phyloP scores from a whole-genome alignment of 2,329 filamentous ascomycete species.

The Claviceps paspali region DNA sequence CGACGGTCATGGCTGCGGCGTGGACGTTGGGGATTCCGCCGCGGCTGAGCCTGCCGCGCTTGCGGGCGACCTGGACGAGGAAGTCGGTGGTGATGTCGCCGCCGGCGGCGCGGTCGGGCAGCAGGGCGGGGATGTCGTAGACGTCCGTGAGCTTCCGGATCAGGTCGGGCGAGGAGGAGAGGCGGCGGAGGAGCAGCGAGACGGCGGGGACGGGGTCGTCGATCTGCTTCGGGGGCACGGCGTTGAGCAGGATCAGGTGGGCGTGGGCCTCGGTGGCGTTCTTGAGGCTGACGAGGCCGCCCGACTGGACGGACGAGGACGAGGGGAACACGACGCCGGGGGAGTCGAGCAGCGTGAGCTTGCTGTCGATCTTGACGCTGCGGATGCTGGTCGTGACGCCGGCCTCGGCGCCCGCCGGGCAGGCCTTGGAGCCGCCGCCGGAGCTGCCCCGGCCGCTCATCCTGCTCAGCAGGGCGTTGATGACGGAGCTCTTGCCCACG shows the following conservation, averaged over 20 bases:
- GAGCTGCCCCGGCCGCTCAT: slow-evolving; percentile 52
- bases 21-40: slow-evolving; percentile 82
- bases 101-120: slow-evolving; percentile 45
- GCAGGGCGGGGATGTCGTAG: slow-evolving; percentile 71
- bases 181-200: slow-evolving; percentile 63
- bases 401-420: slow-evolving; percentile 79
- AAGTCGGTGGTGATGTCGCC: slow-evolving; percentile 81
- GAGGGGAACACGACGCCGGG: slow-evolving; percentile 90
- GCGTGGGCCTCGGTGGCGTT: slow-evolving; percentile 61
- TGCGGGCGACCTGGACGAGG: slow-evolving; percentile 84
- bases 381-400: slow-evolving; percentile 82
- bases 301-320: slow-evolving; percentile 24
- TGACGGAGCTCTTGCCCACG: slow-evolving; percentile 90
- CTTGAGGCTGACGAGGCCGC: slow-evolving; percentile 35
- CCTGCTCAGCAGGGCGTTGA: slow-evolving; percentile 76
- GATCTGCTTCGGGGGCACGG: slow-evolving; percentile 85
- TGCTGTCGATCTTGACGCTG: slow-evolving; percentile 86
- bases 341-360: slow-evolving; percentile 83
- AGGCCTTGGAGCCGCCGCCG: slow-evolving; percentile 41
- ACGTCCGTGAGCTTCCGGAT: slow-evolving; percentile 66
- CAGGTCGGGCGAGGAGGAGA: slow-evolving; percentile 58
- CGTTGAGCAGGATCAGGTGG: slow-evolving; percentile 75
- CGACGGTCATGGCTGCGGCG: slow-evolving; percentile 78
- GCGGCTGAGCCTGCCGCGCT: slow-evolving; percentile 74
- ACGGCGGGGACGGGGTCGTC: slow-evolving; percentile 84